Evolutionary conservation across 352 stramenopile genomes (phyloP), one percentile per base, ranked within the genome.

Genomic region (Pythium folliculosum): DNA sequence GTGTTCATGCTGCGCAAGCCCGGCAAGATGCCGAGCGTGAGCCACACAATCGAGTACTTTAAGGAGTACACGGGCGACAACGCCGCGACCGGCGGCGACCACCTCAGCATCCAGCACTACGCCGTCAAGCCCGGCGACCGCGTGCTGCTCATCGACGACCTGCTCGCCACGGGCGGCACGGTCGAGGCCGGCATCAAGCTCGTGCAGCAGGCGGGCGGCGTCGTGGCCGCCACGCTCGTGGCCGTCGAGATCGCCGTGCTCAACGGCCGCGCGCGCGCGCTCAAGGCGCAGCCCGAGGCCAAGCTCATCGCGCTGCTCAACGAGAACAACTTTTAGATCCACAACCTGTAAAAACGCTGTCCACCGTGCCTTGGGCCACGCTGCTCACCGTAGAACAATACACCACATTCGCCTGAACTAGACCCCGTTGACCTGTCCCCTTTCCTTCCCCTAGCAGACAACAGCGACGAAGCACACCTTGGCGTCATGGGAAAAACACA

Each of bases 1-100:
- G 98, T 99, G 72, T 97, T 99, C 71, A 99, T 99, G 97, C 92
- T 99, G 72, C 88, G 97, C 67, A 99, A 99, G 78, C 90, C 92
- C 37, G 95, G 95, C 45, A 99, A 99, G 78, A 98, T 99, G 89
- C 97, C 97, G 47, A 98, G 96, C 65, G 88, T 96, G 43, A 91
- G 97, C 67, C 85, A 91, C 63, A 96, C 84, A 22, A 82, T 89
- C 58, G 83, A 91, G 63, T 99, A 99, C 75, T 86, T 94, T 49
- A 98, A 98, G 71, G 97, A 94, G 70, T 94, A 97, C 76, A 76
- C 90, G 63, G 95, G 94, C 53, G 91, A 98, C 74, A 84, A 95
- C 72, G 75, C 58, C 27, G 38, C 60, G 27, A 78, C 79, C 21
- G 91, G 89, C 45, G 78, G 86, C 57, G 92, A 98, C 78, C 72